phyloP scores from a whole-genome alignment of 305 asterid species.

The Fraxinus velutina region DNA sequence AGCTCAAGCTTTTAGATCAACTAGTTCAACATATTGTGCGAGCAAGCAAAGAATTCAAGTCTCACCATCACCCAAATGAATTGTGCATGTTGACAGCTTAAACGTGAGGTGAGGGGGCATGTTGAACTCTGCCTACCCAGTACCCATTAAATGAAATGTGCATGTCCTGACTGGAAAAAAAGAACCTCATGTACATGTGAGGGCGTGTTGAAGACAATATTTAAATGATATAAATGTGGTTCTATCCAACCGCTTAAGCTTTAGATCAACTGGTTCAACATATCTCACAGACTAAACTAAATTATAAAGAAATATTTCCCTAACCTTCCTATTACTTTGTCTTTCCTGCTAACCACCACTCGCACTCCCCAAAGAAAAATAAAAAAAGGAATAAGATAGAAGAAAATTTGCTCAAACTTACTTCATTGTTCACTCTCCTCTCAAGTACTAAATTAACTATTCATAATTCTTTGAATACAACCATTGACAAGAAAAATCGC shows the following conservation, averaged over 20 bases:
- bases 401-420: not conserved
- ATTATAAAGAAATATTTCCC: not conserved
- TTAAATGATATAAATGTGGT: not conserved
- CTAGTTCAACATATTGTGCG: not conserved
- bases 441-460: not conserved
- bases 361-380: not conserved
- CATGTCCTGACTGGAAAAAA: not conserved
- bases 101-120: not conserved
- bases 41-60: not conserved
- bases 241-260: not conserved
- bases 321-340: not conserved
- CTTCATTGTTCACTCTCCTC: not conserved
- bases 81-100: not conserved
- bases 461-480: not conserved
- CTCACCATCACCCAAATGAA: not conserved
- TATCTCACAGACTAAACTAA: not conserved
- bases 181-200: not conserved
- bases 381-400: not conserved
- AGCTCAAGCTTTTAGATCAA: not conserved
- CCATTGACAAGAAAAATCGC: not conserved
- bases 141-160: not conserved
- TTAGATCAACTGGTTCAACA: not conserved
- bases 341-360: not conserved
- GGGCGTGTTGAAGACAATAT: no score
- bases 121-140: not conserved